Evolutionary conservation across 2,329 filamentous ascomycete species (phyloP), one percentile per base, ranked within the genome.

Genomic region (Cladosporium phlei): DNA sequence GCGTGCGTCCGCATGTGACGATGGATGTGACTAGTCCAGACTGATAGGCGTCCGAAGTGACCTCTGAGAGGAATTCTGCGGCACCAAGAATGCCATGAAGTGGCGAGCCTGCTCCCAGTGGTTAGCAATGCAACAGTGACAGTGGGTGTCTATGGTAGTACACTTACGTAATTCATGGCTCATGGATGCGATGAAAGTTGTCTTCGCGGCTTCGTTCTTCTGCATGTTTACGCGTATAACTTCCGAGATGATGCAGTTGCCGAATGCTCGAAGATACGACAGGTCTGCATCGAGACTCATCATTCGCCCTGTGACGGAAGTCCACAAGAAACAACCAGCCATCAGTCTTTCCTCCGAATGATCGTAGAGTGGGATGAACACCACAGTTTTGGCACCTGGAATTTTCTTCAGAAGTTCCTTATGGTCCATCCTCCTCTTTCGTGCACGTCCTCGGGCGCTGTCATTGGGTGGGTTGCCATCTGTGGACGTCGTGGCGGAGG

Each of bases 341-440:
- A 33, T 52, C 6, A 70, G 67, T 16, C 65, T 67, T 25, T 61
- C 58, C 38, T 61, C 58, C 4, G 68, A 65, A n/a, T 69, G 67
- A 49, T 77, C 75, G 70, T 73, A 77, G 0, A 77, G 53, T 0
- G 75, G 74, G 5, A 76, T 59, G 47, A 77, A 77, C 3, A 76
- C 65, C 4, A 78, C 64, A 38, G 73, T 73, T 1, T 66, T 63
- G 6, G 55, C 55, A 2, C 56, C 57, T 2, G 57, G 57, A 1
- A 60, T 52, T 28, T 70, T 68, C 16, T 64, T 59, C 20, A 68
- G 67, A 7, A 75, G 58, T 34, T 68, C 54, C 5, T 59, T 55
- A 24, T 56, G 54, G 20, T 38, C 66, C 68, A 56, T 73, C 62
- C 14, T 59, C 46, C 38, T 62, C 58, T 53, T 62, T 58, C 55